A percentile compares a stretch with the other conserved stretches of the same genome.
These are phyloP conservation scores for Yueomyces sp. DNA, from an alignment of 1,139 yeast species.

Conservation along the genomic window DNA sequence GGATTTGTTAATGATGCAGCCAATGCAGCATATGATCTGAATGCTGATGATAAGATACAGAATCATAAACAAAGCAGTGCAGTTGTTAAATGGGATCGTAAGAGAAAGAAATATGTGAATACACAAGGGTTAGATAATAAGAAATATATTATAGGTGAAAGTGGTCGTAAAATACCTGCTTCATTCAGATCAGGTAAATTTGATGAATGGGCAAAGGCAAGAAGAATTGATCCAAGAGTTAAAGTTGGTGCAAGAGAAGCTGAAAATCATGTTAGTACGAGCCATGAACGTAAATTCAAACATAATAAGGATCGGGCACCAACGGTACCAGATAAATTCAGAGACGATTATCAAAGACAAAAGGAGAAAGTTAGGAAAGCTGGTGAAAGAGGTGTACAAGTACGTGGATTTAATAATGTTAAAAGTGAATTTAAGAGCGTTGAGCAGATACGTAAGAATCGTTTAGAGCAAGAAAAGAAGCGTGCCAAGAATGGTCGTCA, in stretches of 20 bases:
- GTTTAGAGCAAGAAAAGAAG: constrained; percentile 58
- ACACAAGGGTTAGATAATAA: constrained; percentile 60
- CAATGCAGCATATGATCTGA: constrained; percentile 74
- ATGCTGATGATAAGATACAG: constrained; percentile 61
- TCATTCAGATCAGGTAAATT: constrained; percentile 82
- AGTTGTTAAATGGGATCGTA: constrained; percentile 85
- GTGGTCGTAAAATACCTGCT: constrained; percentile 90
- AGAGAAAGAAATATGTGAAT: constrained; percentile 83
- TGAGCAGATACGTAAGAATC: constrained; percentile 67
- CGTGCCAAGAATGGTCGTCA: constrained; percentile 80
- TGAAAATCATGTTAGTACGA: constrained; percentile 26
- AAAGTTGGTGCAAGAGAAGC: constrained; percentile 46
- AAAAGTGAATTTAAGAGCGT: constrained; percentile 54
- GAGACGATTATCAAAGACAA: constrained; percentile 80
- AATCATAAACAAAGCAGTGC: constrained; percentile 49
- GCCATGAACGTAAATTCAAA: constrained; percentile 39
- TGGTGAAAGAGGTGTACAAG: constrained; percentile 55
- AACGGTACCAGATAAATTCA: constrained; percentile 70
- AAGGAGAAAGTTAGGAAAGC: constrained; percentile 78
- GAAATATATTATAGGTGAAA: constrained; percentile 82
- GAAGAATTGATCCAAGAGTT: constrained; percentile 34
- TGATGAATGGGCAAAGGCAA: constrained; percentile 77
- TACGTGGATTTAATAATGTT: constrained; percentile 55
- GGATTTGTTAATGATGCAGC: constrained; percentile 79
- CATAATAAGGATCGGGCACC: constrained; percentile 77